A percentile compares a stretch with the other conserved stretches of the same genome.
Conservation (phyloP, 2,329 filamentous ascomycete species). For the Ophiostoma montium region DNA sequence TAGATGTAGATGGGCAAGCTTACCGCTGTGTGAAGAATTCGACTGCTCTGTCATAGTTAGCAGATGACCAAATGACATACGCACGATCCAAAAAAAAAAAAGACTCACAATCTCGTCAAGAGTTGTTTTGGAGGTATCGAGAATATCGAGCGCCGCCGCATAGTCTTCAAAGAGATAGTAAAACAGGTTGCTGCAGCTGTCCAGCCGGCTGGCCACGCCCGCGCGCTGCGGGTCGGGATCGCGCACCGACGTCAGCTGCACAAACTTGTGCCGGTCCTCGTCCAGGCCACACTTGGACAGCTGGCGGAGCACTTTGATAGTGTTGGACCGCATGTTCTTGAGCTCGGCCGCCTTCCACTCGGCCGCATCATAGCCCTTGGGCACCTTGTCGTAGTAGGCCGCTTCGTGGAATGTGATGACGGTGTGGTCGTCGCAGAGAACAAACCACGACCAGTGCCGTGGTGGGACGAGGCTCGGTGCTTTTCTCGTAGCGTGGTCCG, state of each 20-base stretch:
- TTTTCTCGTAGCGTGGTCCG: conserved; percentile 13
- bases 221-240: conserved; percentile 11
- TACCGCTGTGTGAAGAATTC: not conserved
- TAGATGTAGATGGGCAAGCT: not conserved
- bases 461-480: conserved; percentile 22
- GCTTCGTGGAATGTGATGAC: conserved; percentile 56
- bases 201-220: conserved; percentile 21
- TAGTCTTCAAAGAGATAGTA: conserved; percentile 57
- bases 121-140: conserved; percentile 31
- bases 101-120: conserved; percentile 34
- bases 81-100: not conserved
- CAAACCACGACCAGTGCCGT: conserved; percentile 54
- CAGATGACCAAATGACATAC: not conserved
- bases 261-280: conserved; percentile 24
- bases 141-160: conserved; percentile 41
- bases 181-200: conserved; percentile 46
- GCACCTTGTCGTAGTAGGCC: conserved; percentile 21
- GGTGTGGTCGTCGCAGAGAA: conserved; percentile 55
- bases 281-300: conserved; percentile 25
- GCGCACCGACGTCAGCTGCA: conserved; percentile 27
- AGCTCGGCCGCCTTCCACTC: conserved; percentile 19
- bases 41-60: conserved; percentile 1
- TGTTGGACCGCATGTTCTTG: conserved; percentile 24
- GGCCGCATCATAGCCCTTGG: conserved; percentile 13
- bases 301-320: conserved; percentile 24